Base-by-base conservation (phyloP, 495 filamentous ascomycete species). In the Aspergillus hancockii region DNA sequence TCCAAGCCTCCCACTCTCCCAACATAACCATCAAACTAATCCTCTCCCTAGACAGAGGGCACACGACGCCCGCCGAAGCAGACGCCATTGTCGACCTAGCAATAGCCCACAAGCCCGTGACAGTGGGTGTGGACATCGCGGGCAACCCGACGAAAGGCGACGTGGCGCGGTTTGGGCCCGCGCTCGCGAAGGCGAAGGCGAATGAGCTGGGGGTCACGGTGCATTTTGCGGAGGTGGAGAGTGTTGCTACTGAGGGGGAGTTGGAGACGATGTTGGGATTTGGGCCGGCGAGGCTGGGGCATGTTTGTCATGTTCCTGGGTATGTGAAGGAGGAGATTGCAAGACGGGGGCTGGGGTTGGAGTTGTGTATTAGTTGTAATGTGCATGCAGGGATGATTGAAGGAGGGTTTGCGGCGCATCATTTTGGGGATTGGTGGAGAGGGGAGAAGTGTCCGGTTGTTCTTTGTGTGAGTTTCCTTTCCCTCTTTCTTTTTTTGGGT, bases 361-460 rank as follows among this genome's bases (percentile, higher is more conserved):
- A 96, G 72, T 62, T 95, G 49, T 93, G 90, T 54, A 73, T 94
- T 62, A 89, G 84, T 50, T 93, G 90, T 69, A 93, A 94, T 71
- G 88, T 94, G 16, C 83, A 88, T 63, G 88, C 88, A 4, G 84
- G 85, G 62, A 83, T 95, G 84, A 85, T 87, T 55, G 66, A 75
- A 8, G 90, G 90, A 0, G 83, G 83, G 4, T 89, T 88, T 66
- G 67, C 77, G 46, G 83, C 84, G 57, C 89, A 91, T 76, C 89
- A 92, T 78, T 90, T 92, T 69, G 83, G 84, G n/a, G 38, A 55
- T n/a, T 76, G 78, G 50, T 90, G 87, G 88, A 78, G 76, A 63
- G 62, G 73, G 54, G 68, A 72, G 50, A 72, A 75, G 19, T 83
- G 84, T 68, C 76, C 80, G 13, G 70, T 88, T 61, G 76, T 77